Evolutionary conservation across 352 stramenopile species (phyloP), one percentile per base, ranked within the genome.

Genomic region (Phytopythium litorale): DNA sequence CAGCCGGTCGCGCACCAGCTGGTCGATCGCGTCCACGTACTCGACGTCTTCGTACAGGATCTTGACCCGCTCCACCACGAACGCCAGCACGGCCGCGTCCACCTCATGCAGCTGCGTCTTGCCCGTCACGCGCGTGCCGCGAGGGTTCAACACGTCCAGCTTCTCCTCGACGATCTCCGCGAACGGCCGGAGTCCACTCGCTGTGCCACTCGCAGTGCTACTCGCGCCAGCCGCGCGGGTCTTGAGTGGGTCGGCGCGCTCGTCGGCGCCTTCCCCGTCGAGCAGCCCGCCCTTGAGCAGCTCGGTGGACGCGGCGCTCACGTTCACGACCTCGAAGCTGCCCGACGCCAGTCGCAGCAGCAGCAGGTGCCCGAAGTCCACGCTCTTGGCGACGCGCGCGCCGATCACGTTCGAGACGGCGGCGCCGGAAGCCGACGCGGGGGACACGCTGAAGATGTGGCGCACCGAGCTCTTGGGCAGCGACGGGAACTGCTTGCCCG

Each of bases 371-470:
- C 85, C 85, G 52, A 89, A 82, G 66, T 87, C 75, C 16, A 92
- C 80, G 61, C 85, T 92, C 70, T 90, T 92, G 43, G 89, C 62
- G 25, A 90, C 73, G 23, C 79, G 77, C 11, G 72, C 80, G 23
- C 83, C 83, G 49, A 92, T 74, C 35, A 92, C 71, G 66, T 84
- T 88, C 21, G 56, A 55, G 4, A 55, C 33, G 30, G 21, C 37
- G 18, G 50, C 7, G 21, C 43, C 7, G 33, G 45, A 50, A 32
- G 52, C 38, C 30, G 65, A 23, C 37, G 62, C 66, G 6, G 85
- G 83, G 12, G 83, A 89, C 12, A 94, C 72, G 60, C 83, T 85
- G 58, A 94, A 92, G 38, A 92, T 77, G 57, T 91, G 85, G 19
- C 84, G 83, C 49, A 84, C 85, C 21, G 83, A 81, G 58, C 72